These are phyloP conservation scores for Akanthomyces uredinophilus DNA, from an alignment of 2,329 filamentous ascomycete species.

Conservation along the genomic window DNA sequence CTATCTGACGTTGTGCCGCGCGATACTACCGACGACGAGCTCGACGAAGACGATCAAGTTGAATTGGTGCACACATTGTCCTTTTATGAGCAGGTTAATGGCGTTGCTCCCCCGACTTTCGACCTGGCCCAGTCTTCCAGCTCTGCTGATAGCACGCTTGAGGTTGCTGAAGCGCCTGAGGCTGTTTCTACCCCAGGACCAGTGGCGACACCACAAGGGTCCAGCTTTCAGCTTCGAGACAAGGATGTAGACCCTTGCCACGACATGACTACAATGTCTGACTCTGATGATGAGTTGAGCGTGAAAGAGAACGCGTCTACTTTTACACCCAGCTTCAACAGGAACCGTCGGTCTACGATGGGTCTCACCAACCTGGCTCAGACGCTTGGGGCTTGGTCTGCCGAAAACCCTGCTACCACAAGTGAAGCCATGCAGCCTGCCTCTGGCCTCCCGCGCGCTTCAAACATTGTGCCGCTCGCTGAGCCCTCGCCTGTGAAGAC, in stretches of 20 bases:
- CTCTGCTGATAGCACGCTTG: neutral
- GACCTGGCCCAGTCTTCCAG: neutral
- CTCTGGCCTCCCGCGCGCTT: slow-evolving; percentile 5
- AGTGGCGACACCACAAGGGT: slow-evolving; percentile 20
- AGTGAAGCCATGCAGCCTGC: neutral
- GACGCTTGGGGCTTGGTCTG: slow-evolving; percentile 58
- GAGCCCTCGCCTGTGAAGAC: slow-evolving; percentile 38
- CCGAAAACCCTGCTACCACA: slow-evolving; percentile 48
- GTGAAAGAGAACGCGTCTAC: slow-evolving; percentile 29
- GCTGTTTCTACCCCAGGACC: slow-evolving; percentile 7
- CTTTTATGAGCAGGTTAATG: neutral
- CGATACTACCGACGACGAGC: slow-evolving; percentile 31
- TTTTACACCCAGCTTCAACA: slow-evolving; percentile 37
- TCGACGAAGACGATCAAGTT: slow-evolving; percentile 22
- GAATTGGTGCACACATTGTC: slow-evolving; percentile 11
- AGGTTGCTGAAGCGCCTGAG: neutral
- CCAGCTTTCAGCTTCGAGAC: slow-evolving; percentile 37
- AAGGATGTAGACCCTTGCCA: slow-evolving; percentile 43
- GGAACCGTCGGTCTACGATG: slow-evolving; percentile 28
- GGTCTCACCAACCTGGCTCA: slow-evolving; percentile 61
- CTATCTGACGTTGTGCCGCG: slow-evolving; percentile 42
- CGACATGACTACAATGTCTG: slow-evolving; percentile 35
- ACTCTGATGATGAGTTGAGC: slow-evolving; percentile 49
- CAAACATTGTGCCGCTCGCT: slow-evolving; percentile 18
- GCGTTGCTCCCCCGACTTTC: neutral